Evolutionary conservation across 768 basidiomycete genomes (phyloP).

Genomic region (Calvatia gigantea): DNA sequence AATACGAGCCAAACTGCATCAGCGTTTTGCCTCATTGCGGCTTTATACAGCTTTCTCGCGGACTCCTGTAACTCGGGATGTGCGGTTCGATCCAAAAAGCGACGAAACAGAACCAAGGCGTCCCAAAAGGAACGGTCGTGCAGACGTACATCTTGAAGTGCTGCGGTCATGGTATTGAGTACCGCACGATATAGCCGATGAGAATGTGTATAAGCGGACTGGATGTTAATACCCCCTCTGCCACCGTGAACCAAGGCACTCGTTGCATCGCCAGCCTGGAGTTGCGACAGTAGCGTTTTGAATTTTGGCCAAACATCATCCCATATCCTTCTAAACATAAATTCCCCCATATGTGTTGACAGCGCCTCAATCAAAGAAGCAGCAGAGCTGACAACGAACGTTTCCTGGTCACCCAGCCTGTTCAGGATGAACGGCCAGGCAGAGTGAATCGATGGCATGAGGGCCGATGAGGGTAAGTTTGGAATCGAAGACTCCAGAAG

Average conservation of each 20-base stretch:
- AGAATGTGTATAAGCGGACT: slow-evolving; percentile 75
- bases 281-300: slow-evolving; percentile 48
- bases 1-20: slow-evolving; percentile 88
- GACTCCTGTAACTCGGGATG: slow-evolving; percentile 72
- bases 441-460: slow-evolving; percentile 81
- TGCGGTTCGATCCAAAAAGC: slow-evolving; percentile 64
- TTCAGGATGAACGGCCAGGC: slow-evolving; percentile 96
- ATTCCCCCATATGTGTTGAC: slow-evolving; percentile 68
- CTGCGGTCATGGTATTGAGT: slow-evolving; percentile 67
- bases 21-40: slow-evolving; percentile 56
- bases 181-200: slow-evolving; percentile 80
- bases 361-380: slow-evolving; percentile 72
- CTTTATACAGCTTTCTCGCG: slow-evolving; percentile 63
- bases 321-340: slow-evolving; percentile 83
- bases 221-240: slow-evolving; percentile 48
- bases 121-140: slow-evolving; percentile 80
- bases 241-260: slow-evolving; percentile 66
- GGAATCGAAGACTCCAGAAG: slow-evolving; percentile 74
- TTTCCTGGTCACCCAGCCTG: slow-evolving; percentile 67
- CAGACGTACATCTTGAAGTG: slow-evolving; percentile 62
- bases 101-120: slow-evolving; percentile 67
- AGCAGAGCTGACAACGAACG: slow-evolving; percentile 78
- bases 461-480: slow-evolving; percentile 65
- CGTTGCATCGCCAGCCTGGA: slow-evolving; percentile 60
- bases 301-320: slow-evolving; percentile 94